Conservation (phyloP, 805 yeast genomes). For the Starmera dryadoides region DNA sequence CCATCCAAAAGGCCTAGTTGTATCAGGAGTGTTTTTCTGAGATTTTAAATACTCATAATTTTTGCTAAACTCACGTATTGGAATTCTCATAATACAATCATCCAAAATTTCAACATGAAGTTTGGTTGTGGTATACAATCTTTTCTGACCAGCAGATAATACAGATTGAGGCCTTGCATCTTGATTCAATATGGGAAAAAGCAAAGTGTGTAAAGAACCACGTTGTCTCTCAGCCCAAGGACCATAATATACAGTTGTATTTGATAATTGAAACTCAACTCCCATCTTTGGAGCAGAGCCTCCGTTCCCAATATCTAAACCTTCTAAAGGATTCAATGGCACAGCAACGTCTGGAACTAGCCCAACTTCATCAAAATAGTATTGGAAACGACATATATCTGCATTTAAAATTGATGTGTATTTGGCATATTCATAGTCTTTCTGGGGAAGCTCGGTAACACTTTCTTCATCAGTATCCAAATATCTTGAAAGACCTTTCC, state of each 20-base stretch:
- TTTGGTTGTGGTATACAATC: constrained; percentile 53
- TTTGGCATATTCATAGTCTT: constrained; percentile 73
- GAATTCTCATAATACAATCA: constrained; percentile 64
- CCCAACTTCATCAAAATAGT: constrained; percentile 73
- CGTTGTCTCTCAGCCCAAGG: constrained; percentile 95
- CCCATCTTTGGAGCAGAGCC: constrained; percentile 57
- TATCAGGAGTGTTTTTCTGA: constrained; percentile 24
- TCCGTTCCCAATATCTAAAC: constrained; percentile 51
- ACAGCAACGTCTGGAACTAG: constrained; percentile 34
- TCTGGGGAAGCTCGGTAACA: constrained; percentile 26
- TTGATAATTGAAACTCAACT: constrained; percentile 46
- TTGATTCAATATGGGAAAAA: constrained; percentile 61
- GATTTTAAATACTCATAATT: constrained; percentile 38
- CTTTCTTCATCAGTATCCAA: constrained; percentile 30
- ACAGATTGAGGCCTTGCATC: constrained; percentile 41
- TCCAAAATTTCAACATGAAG: constrained; percentile 53
- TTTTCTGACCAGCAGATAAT: constrained; percentile 38
- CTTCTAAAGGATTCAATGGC: constrained; percentile 26
- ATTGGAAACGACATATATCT: constrained; percentile 42
- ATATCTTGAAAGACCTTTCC: constrained; percentile 80
- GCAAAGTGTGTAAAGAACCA: constrained; percentile 48
- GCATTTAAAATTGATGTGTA: constrained; percentile 64
- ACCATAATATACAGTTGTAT: constrained; percentile 74
- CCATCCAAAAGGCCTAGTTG: constrained; percentile 83
- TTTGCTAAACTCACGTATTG: constrained; percentile 80